These are phyloP conservation scores for Wickerhamiella parazyma DNA, from an alignment of 805 yeast species.

Conservation along the genomic window DNA sequence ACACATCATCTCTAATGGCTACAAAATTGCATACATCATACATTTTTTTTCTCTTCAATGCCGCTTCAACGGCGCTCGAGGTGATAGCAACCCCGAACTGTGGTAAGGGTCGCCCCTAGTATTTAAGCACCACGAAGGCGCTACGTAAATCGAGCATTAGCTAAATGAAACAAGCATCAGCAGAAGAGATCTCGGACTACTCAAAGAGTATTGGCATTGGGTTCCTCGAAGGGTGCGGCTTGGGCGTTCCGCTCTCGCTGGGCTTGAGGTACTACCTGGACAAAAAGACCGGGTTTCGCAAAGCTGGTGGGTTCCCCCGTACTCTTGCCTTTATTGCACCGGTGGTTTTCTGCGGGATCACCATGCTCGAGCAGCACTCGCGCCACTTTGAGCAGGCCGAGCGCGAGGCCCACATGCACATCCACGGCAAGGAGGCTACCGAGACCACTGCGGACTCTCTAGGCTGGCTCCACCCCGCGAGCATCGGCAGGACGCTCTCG, in stretches of 20 bases:
- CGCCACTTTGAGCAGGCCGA: slow-evolving; percentile 45
- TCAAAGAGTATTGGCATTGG: slow-evolving; percentile 43
- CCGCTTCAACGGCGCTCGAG: too few relatives aligned
- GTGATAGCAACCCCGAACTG: too few relatives aligned
- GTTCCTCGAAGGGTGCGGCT: slow-evolving; percentile 35
- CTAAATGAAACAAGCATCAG: slow-evolving; percentile 42
- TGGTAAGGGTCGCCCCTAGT: neutral
- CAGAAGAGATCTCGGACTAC: slow-evolving; percentile 57
- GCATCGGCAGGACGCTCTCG: slow-evolving; percentile 3
- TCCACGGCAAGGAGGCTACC: slow-evolving; percentile 1
- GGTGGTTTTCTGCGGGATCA: slow-evolving; percentile 45
- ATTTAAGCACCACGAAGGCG: slow-evolving; percentile 4
- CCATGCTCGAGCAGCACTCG: slow-evolving; percentile 61
- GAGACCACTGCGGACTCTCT: neutral
- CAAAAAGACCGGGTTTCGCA: slow-evolving; percentile 26
- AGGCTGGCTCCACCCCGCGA: neutral
- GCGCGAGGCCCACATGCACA: slow-evolving; percentile 31
- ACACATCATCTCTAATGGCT: neutral
- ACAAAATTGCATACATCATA: neutral
- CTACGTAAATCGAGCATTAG: neutral
- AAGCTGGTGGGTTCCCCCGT: slow-evolving; percentile 24
- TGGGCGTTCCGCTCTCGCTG: slow-evolving; percentile 45
- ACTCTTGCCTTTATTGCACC: slow-evolving; percentile 61
- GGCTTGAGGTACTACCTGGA: slow-evolving; percentile 36
- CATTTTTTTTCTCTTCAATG: neutral